Evolutionary conservation across 2,329 filamentous ascomycete species (phyloP).

Genomic region (Hymenoscyphus occultus): DNA sequence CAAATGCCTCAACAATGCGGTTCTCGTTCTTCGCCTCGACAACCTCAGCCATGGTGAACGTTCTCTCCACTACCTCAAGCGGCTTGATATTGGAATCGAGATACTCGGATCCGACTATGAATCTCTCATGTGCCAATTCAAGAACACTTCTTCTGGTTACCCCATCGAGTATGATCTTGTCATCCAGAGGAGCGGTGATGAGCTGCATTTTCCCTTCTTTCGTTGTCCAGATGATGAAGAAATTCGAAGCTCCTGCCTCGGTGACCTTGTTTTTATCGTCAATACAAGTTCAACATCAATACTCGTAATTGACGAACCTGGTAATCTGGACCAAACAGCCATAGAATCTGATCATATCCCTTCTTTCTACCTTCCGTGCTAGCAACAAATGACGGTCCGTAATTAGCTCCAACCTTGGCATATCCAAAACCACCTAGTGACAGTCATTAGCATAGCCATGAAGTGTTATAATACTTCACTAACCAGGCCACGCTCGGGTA

Average conservation of each 20-base stretch:
- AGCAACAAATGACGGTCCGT: constrained; percentile 77
- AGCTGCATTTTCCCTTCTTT: constrained; percentile 64
- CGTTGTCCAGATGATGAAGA: constrained; percentile 78
- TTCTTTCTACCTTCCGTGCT: constrained; percentile 67
- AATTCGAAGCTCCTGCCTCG: constrained; percentile 89
- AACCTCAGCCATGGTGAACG: constrained; percentile 78
- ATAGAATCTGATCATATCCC: constrained; percentile 86
- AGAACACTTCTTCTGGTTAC: constrained; percentile 78
- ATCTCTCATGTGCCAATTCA: constrained; percentile 64
- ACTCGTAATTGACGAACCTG: constrained; percentile 8
- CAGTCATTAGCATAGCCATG: too few species aligned
- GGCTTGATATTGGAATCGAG: constrained; percentile 39
- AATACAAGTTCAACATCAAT: constrained; percentile 3
- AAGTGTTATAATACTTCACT: too few species aligned
- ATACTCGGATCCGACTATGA: constrained; percentile 42
- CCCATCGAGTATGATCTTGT: constrained; percentile 80
- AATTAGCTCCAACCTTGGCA: constrained; percentile 91
- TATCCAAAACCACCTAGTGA: constrained; percentile 77
- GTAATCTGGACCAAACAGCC: constrained; percentile 73
- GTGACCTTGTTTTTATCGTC: constrained; percentile 60
- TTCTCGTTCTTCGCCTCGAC: constrained; percentile 70
- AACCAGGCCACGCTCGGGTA: constrained; percentile 75
- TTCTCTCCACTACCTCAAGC: constrained; percentile 73
- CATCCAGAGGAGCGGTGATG: constrained; percentile 78
- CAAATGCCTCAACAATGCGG: constrained; percentile 78